phyloP scores from a whole-genome alignment of 2,329 filamentous ascomycete genomes.

The Sclerotinia nivalis region DNA sequence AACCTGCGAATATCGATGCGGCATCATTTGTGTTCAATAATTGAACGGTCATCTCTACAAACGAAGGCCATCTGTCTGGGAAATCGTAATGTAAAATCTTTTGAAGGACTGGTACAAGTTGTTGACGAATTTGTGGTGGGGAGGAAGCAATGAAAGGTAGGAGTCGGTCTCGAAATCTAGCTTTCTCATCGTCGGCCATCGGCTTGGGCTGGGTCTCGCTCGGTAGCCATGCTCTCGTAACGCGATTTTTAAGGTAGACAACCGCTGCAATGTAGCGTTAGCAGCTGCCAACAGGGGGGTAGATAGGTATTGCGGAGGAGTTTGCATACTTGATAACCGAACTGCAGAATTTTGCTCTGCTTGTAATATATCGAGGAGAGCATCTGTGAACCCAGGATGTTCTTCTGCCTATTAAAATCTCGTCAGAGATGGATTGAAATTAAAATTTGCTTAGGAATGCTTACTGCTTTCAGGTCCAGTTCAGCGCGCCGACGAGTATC shows the following conservation, averaged over 20 bases:
- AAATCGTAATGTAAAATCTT: conserved; percentile 97
- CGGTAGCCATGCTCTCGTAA: conserved; percentile 86
- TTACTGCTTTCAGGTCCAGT: conserved; percentile 78
- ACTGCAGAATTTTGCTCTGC: conserved; percentile 82
- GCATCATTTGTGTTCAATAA: conserved; percentile 85
- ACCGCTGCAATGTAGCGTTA: conserved; percentile 62
- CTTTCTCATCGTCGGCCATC: conserved; percentile 88
- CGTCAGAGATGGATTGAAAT: conserved; percentile 29
- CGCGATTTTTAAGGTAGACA: conserved; percentile 97
- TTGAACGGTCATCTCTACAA: conserved; percentile 89
- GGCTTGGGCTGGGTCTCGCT: conserved; percentile 66
- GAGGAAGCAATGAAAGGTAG: conserved; percentile 85
- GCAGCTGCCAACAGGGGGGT: conserved; percentile 38
- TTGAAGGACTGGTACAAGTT: conserved; percentile 91
- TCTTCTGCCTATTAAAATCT: conserved; percentile 71
- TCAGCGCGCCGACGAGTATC: conserved; percentile 76
- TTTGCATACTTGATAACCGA: conserved; percentile 78
- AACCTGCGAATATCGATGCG: conserved; percentile 82
- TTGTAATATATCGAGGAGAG: conserved; percentile 86
- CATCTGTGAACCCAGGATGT: conserved; percentile 85
- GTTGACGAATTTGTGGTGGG: conserved; percentile 78
- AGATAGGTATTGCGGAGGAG: conserved; percentile 31
- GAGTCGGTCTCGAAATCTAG: conserved; percentile 80
- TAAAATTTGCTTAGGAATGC: conserved; percentile 30
- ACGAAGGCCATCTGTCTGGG: conserved; percentile 88